Base-by-base conservation (phyloP, 306 rosid species). In the Inga laurina region DNA sequence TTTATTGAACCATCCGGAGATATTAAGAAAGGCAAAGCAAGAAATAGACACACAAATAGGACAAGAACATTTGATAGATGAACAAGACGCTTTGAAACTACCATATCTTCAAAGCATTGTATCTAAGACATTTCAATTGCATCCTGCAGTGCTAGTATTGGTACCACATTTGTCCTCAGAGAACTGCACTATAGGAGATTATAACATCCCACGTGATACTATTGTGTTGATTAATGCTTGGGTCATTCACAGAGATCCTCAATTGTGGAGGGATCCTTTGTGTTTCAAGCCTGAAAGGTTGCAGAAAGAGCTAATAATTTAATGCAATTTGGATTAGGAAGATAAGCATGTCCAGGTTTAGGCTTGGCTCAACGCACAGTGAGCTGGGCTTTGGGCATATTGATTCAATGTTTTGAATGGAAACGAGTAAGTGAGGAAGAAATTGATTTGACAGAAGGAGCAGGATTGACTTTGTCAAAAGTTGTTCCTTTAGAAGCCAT, bases 31-130 rank as follows among this genome's bases (percentile, higher is more conserved):
- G 13, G 95, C 86, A 24, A 82, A n/a, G 79, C 39, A 74, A 4
- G 95, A 44, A 44, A 44, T 44, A 44, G 48, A 44, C 48, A 10
- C 48, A 8, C 48, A 44, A 0, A 41, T 85, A 5, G 90, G 88
- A 51, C 78, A 82, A 56, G 82, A 85, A 56, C 22, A 10, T 10
- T 75, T 90, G 2, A 16, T 90, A 1, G 90, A 91, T 0, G 92
- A 91, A 48, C 2, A 10, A 3, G 89, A 90, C 48, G 7, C 89
- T 14, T 46, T 78, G 3, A 87, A 90, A 72, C 87, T 91, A 3
- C 86, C 84, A 0, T 90, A 90, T 27, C 85, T 91, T 15, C 86
- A 83, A 77, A 70, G 64, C 15, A 79, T 92, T 4, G 81, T 92
- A 81, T 82, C 78, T 0, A 92, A 91, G 57, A 88, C 94, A 0